Percentiles rank a stretch among this genome's conserved stretches.
Evolutionary conservation across 345 rosid genomes (phyloP).

Genomic region (Salix caprea): DNA sequence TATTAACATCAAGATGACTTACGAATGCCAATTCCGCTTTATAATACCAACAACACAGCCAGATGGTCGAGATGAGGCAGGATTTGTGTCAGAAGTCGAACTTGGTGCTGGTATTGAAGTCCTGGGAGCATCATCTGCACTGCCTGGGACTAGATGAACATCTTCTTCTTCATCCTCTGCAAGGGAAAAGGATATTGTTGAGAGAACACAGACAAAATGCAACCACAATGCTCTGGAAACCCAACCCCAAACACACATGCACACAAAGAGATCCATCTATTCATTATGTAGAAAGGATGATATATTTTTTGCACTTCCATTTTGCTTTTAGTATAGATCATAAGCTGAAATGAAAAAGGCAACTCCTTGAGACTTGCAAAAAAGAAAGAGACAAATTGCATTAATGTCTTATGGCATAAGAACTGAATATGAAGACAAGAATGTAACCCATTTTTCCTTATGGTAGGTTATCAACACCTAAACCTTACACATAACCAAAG

Average conservation of each 20-base stretch:
- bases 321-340: too few species aligned
- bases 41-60: conserved; percentile 88
- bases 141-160: conserved; percentile 77
- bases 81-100: conserved; percentile 35
- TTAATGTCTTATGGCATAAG: too few species aligned
- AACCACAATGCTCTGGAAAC: background rate
- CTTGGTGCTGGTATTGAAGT: conserved; percentile 42
- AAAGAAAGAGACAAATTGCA: background rate
- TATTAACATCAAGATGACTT: conserved; percentile 28
- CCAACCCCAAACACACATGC: background rate
- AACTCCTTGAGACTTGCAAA: background rate
- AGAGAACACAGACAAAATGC: background rate
- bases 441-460: too few species aligned
- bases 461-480: too few species aligned
- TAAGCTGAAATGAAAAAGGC: background rate
- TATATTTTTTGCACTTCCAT: too few species aligned
- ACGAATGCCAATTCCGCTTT: conserved; percentile 97
- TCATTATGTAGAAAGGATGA: too few species aligned
- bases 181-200: background rate
- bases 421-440: too few species aligned
- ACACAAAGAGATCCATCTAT: too few species aligned
- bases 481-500: too few species aligned
- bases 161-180: conserved; percentile 80
- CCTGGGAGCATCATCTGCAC: conserved; percentile 97
- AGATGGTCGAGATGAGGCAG: conserved; percentile 56